A percentile compares a stretch with the other conserved stretches of the same genome.
Conservation (phyloP, 805 yeast genomes). For the Barnettozyma pratensis region DNA sequence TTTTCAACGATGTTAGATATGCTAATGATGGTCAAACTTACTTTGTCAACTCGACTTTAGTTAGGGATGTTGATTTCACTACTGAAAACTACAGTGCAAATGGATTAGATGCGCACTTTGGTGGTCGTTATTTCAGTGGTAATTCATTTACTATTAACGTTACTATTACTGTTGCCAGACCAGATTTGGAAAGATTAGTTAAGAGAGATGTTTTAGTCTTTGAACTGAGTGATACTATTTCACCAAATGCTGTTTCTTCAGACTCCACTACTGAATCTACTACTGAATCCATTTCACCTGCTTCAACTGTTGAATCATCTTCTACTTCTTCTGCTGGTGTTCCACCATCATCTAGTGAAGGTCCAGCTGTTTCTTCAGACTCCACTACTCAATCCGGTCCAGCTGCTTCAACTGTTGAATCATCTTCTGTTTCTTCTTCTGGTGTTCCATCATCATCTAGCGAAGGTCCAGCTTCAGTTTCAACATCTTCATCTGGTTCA, state of each 20-base stretch:
- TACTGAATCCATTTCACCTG: too few relatives aligned
- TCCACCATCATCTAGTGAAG: not conserved
- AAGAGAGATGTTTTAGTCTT: slow-evolving; percentile 4
- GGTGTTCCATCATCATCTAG: not conserved
- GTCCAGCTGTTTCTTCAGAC: too few relatives aligned
- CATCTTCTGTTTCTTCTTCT: not conserved
- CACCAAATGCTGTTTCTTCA: not conserved
- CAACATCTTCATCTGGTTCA: too few relatives aligned
- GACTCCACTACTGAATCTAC: too few relatives aligned
- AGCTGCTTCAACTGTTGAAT: not conserved
- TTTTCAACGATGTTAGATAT: slow-evolving; percentile 1
- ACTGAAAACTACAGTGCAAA: slow-evolving; percentile 1
- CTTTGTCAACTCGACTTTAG: slow-evolving; percentile 3
- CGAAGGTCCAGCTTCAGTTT: not conserved
- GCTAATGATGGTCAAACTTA: slow-evolving; percentile 1
- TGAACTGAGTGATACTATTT: slow-evolving; percentile 4
- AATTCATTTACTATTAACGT: slow-evolving; percentile 3
- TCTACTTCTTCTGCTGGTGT: not conserved
- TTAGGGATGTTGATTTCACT: not conserved
- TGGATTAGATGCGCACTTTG: slow-evolving; percentile 4
- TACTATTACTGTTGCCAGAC: slow-evolving; percentile 2
- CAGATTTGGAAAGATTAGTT: not conserved
- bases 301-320: not conserved
- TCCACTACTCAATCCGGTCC: too few relatives aligned
- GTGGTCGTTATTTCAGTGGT: slow-evolving; percentile 3